phyloP scores from a whole-genome alignment of 108 stramenopile species.

The Skeletonema costatum region DNA sequence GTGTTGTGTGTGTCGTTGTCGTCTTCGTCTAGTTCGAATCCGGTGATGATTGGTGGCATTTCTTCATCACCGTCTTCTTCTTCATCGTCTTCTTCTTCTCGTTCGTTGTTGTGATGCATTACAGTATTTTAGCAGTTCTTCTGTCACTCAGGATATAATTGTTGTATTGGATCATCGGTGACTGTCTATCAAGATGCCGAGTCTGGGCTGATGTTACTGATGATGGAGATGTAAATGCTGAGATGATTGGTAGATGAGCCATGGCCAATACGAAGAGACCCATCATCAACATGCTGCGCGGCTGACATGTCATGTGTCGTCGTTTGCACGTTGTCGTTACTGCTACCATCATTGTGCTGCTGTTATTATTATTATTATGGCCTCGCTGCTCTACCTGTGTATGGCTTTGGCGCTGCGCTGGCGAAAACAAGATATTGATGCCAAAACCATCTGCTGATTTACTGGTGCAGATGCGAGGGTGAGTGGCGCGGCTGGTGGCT shows the following conservation, averaged over 20 bases:
- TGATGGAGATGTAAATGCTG: constrained; percentile 1
- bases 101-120: background rate
- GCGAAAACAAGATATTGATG: no score
- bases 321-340: no score
- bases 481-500: no score
- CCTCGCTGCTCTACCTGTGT: no score
- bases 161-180: background rate
- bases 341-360: no score
- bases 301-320: no score
- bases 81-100: constrained; percentile 7
- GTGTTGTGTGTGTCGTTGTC: background rate
- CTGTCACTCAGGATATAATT: background rate
- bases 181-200: no score
- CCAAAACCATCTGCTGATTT: no score
- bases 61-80: constrained; percentile 39
- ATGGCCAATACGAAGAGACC: background rate
- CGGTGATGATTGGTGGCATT: constrained; percentile 17
- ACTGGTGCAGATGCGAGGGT: no score
- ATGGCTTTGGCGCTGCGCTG: no score
- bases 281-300: background rate
- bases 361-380: no score
- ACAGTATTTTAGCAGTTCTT: no score
- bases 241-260: background rate
- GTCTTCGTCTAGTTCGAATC: constrained; percentile 36
- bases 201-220: background rate